Conservation (phyloP, 2,329 filamentous ascomycete species). For the Botrytis byssoidea region DNA sequence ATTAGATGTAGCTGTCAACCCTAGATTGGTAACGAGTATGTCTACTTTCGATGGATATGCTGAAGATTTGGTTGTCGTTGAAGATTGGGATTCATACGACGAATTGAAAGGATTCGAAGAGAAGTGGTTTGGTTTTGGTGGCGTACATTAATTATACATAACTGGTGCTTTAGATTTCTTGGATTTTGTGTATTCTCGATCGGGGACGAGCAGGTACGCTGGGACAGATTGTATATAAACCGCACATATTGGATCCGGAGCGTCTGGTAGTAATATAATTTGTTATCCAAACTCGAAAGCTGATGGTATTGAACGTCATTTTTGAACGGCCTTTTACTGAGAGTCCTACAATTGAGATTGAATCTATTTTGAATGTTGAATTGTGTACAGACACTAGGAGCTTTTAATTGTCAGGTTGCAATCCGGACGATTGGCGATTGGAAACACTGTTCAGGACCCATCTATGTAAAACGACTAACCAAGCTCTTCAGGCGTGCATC, state of each 20-base stretch:
- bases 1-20: conserved; percentile 23
- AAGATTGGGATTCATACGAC: conserved; percentile 29
- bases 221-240: not conserved
- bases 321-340: not conserved
- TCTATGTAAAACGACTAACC: not conserved
- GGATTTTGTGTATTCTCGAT: not conserved
- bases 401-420: not conserved
- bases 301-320: not conserved
- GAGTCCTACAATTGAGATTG: not conserved
- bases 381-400: not conserved
- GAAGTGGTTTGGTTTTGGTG: conserved; percentile 29
- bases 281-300: not conserved
- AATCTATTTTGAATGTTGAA: not conserved
- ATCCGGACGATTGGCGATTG: not conserved
- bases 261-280: not conserved
- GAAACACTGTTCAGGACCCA: not conserved
- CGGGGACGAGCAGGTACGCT: too few relatives aligned
- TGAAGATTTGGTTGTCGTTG: conserved; percentile 23
- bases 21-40: conserved; percentile 24
- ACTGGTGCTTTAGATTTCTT: not conserved
- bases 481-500: not conserved
- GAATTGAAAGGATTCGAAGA: conserved; percentile 29
- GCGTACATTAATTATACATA: conserved; percentile 20
- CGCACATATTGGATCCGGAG: not conserved
- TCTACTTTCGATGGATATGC: conserved; percentile 25